Evolutionary conservation across 805 yeast species (phyloP).

Genomic region (Candida maltosa): DNA sequence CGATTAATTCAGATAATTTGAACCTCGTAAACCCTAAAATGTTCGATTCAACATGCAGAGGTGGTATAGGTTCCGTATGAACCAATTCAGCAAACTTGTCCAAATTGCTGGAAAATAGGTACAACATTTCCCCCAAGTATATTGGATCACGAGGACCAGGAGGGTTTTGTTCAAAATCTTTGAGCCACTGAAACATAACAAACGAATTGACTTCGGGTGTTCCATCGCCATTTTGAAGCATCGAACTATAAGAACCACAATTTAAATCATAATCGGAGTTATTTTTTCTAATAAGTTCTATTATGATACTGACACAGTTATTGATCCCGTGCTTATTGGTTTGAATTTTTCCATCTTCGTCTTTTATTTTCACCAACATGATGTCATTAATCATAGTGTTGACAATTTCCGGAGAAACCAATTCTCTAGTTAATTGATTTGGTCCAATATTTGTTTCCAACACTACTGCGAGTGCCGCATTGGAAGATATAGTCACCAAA

Average conservation of each 20-base stretch:
- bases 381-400: constrained; percentile 69
- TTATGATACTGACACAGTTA: constrained; percentile 91
- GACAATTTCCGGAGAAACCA: constrained; percentile 74
- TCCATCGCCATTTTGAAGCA: constrained; percentile 22
- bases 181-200: constrained; percentile 43
- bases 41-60: constrained; percentile 12
- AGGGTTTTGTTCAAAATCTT: constrained; percentile 74
- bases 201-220: constrained; percentile 32
- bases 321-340: constrained; percentile 83
- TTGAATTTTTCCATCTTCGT: constrained; percentile 9
- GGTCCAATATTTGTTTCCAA: constrained; percentile 94
- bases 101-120: constrained; percentile 71
- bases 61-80: constrained; percentile 27
- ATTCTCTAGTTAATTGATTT: constrained; percentile 85
- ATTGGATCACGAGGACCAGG: constrained; percentile 92
- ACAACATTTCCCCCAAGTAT: constrained; percentile 81
- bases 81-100: constrained; percentile 67
- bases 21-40: constrained; percentile 90
- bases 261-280: constrained; percentile 92
- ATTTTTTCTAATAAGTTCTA: constrained; percentile 91
- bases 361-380: constrained; percentile 39
- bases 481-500: constrained; percentile 88
- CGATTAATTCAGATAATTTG: constrained; percentile 86
- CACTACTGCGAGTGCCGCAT: constrained; percentile 63
- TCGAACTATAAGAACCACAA: constrained; percentile 76